Percentiles rank a stretch among this genome's conserved stretches.
Conservation (phyloP, 2,329 filamentous ascomycete species). For the Penicillium olsonii region DNA sequence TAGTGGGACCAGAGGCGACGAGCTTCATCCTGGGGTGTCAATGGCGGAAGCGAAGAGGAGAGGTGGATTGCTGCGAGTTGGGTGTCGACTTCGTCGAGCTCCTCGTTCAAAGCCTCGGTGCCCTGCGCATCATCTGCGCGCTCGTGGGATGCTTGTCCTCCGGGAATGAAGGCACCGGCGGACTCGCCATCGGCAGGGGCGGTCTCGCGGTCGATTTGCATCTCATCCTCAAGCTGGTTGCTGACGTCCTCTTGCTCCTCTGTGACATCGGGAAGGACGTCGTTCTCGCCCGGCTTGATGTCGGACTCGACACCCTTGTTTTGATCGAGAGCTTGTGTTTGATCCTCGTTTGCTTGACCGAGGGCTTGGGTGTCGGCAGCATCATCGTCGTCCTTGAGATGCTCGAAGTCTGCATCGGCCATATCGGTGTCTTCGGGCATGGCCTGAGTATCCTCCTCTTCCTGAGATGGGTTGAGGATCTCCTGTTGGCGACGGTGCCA, state of each 20-base stretch:
- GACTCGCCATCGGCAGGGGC: constrained; percentile 42
- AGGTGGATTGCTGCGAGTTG: constrained; percentile 74
- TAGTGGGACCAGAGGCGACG: constrained; percentile 81
- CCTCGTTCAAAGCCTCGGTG: constrained; percentile 47
- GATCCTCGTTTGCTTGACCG: constrained; percentile 83
- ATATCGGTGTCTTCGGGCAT: constrained; percentile 68
- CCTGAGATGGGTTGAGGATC: constrained; percentile 65
- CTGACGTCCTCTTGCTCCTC: constrained; percentile 43
- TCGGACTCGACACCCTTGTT: constrained; percentile 79
- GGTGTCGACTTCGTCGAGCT: constrained; percentile 52
- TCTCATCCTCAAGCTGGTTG: constrained; percentile 53
- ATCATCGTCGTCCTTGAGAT: constrained; percentile 80
- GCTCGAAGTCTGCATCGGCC: constrained; percentile 83
- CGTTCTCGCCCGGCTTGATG: constrained; percentile 55
- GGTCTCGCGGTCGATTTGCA: constrained; percentile 39
- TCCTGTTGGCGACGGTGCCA: constrained; percentile 90
- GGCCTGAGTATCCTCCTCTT: constrained; percentile 56
- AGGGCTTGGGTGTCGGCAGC: constrained; percentile 88
- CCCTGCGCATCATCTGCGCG: constrained; percentile 30
- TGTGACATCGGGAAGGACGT: constrained; percentile 58
- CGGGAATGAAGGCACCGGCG: constrained; percentile 56
- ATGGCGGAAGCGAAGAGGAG: constrained; percentile 49
- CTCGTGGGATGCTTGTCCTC: constrained; percentile 42
- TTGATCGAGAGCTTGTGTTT: constrained; percentile 82
- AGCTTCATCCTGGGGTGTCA: constrained; percentile 58